Conservation (phyloP, 108 stramenopile species). For the Nitzschia inconspicua region DNA sequence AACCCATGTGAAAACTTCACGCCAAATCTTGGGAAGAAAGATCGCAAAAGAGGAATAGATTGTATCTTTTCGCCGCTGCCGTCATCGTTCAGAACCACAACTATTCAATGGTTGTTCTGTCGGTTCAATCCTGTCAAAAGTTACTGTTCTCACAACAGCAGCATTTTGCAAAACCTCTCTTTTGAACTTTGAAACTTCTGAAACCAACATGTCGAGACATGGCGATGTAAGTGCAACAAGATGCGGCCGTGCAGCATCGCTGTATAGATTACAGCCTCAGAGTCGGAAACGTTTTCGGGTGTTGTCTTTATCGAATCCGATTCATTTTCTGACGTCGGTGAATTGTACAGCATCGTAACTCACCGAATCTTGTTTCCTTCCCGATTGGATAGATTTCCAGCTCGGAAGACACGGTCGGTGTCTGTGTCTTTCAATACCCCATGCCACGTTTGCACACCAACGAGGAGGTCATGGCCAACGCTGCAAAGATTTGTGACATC, state of each 20-base stretch:
- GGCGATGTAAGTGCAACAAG: slow-evolving; percentile 78
- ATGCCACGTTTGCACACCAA: slow-evolving; percentile 78
- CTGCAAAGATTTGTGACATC: slow-evolving; percentile 71
- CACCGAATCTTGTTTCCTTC: background rate
- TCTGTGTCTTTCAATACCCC: slow-evolving; percentile 82
- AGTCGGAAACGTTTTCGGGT: no score
- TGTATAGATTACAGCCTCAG: slow-evolving; percentile 45
- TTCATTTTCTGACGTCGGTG: no score
- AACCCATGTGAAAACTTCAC: no score
- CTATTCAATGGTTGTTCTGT: no score
- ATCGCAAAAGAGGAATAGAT: no score
- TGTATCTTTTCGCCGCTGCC: no score
- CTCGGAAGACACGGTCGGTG: slow-evolving; percentile 69
- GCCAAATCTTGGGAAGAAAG: no score
- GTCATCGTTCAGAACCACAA: no score
- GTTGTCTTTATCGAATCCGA: no score
- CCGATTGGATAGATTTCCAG: slow-evolving; percentile 24
- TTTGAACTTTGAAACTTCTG: background rate
- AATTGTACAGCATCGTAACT: slow-evolving; percentile 25
- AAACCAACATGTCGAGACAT: slow-evolving; percentile 60
- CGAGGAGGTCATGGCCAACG: slow-evolving; percentile 68
- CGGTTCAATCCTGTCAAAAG: no score
- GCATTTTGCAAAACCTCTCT: background rate
- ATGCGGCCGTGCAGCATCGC: no score
- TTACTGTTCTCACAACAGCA: background rate